Percentiles rank a stretch among this genome's conserved stretches.
Evolutionary conservation across 306 rosid species (phyloP).

Genomic region (Begonia loranthoides): DNA sequence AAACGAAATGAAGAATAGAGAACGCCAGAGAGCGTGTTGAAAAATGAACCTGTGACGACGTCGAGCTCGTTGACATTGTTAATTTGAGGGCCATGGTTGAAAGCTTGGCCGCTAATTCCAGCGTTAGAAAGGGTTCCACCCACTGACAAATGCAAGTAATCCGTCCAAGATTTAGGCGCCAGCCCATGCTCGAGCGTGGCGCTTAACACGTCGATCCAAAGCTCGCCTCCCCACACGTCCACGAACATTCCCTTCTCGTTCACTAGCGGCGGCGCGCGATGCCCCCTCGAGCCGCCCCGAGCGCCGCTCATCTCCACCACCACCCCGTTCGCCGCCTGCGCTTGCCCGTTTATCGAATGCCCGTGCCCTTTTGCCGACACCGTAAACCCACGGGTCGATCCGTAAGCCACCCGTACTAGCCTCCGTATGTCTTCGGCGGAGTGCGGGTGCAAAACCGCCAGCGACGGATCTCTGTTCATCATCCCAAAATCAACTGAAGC

Average conservation of each 20-base stretch:
- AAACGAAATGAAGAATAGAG: too few species aligned
- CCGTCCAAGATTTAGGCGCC: constrained; percentile 95
- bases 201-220: constrained; percentile 69
- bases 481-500: constrained; percentile 67
- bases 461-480: constrained; percentile 25
- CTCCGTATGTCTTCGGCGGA: constrained; percentile 44
- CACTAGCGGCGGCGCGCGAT: constrained; percentile 10
- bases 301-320: constrained; percentile 54
- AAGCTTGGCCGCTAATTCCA: constrained; percentile 91
- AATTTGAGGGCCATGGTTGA: constrained; percentile 90
- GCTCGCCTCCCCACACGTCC: constrained; percentile 92
- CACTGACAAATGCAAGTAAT: constrained; percentile 75
- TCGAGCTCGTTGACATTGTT: constrained; percentile 62
- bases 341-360: constrained; percentile 95
- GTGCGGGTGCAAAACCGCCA: constrained; percentile 49
- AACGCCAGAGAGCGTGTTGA: too few species aligned
- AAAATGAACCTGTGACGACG: constrained; percentile 59
- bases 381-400: constrained; percentile 18
- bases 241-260: constrained; percentile 36
- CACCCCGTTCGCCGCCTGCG: constrained; percentile 44
- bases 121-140: constrained; percentile 96
- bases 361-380: constrained; percentile 94
- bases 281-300: background rate
- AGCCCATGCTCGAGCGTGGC: constrained; percentile 43
- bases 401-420: constrained; percentile 34